A percentile compares a stretch with the other conserved stretches of the same genome.
Conservation (phyloP, 1,139 yeast species). For the Protomyces inundatus region DNA sequence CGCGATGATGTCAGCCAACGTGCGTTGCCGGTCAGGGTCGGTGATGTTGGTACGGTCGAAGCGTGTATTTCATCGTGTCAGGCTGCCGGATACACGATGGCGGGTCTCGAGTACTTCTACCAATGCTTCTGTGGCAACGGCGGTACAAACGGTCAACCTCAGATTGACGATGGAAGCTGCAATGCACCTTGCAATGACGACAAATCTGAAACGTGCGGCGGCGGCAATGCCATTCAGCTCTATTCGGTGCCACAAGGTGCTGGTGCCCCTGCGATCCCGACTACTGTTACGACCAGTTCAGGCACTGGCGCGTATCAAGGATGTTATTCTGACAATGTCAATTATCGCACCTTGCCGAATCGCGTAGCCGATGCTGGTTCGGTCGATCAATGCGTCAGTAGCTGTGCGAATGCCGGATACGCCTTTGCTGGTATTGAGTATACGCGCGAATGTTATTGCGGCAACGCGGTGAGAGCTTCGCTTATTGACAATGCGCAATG, state of each 20-base stretch:
- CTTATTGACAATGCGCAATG: neutral
- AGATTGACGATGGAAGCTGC: neutral
- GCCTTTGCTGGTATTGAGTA: conserved; percentile 25
- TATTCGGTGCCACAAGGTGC: conserved; percentile 10
- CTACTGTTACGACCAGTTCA: neutral
- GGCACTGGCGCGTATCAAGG: conserved; percentile 8
- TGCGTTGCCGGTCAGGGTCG: neutral
- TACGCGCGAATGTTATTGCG: conserved; percentile 25
- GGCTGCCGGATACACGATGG: neutral
- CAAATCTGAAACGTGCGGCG: neutral
- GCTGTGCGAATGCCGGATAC: conserved; percentile 14
- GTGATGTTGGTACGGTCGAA: conserved; percentile 2
- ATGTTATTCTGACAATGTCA: conserved; percentile 13
- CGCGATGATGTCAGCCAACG: neutral
- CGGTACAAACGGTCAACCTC: neutral
- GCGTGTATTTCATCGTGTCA: neutral
- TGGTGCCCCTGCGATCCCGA: conserved; percentile 4
- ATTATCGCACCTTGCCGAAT: conserved; percentile 1
- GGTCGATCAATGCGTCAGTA: conserved; percentile 23
- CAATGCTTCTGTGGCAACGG: conserved; percentile 3
- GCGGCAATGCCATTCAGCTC: neutral
- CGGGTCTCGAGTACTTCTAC: neutral
- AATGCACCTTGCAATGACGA: neutral
- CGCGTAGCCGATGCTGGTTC: conserved; percentile 6
- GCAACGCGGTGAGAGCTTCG: neutral